These are phyloP conservation scores for Zelonia costaricensis DNA, from an alignment of 208 protist genomes.

Conservation along the genomic window DNA sequence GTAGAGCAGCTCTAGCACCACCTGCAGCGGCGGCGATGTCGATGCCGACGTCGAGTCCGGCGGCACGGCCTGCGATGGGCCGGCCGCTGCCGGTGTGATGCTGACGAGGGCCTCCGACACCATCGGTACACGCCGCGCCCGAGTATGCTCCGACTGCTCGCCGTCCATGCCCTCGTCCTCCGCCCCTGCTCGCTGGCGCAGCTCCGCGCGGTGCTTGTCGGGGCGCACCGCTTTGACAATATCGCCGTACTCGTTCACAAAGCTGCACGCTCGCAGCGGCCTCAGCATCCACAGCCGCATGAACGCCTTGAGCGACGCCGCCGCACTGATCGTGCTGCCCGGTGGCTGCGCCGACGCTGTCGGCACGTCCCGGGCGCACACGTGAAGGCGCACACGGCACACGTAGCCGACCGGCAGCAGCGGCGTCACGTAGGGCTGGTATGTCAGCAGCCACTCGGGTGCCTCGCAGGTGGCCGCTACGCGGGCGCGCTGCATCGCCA, in stretches of 20 bases:
- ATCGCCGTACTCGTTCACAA: slow-evolving; percentile 57
- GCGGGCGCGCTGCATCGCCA: slow-evolving; percentile 65
- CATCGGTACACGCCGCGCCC: slow-evolving; percentile 17
- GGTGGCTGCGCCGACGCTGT: neutral
- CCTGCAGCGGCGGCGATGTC: slow-evolving; percentile 36
- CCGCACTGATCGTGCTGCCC: slow-evolving; percentile 1
- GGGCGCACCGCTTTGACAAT: slow-evolving; percentile 5
- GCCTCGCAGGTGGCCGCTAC: slow-evolving; percentile 45
- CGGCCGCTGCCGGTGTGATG: slow-evolving; percentile 15
- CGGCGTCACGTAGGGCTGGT: slow-evolving; percentile 73
- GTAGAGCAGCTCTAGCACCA: slow-evolving; percentile 51
- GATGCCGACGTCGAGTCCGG: neutral
- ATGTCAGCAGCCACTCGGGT: slow-evolving; percentile 59
- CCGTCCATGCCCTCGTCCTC: slow-evolving; percentile 14
- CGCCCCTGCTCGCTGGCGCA: neutral
- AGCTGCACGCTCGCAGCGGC: slow-evolving; percentile 40
- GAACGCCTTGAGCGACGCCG: slow-evolving; percentile 49
- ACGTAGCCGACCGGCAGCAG: slow-evolving; percentile 80
- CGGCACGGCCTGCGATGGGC: neutral
- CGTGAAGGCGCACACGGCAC: slow-evolving; percentile 41
- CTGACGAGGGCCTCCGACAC: slow-evolving; percentile 31
- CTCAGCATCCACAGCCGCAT: slow-evolving; percentile 60
- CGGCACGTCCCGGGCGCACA: slow-evolving; percentile 39
- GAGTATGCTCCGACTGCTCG: slow-evolving; percentile 3
- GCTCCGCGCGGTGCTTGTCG: slow-evolving; percentile 2